Evolutionary conservation across 2,329 filamentous ascomycete genomes (phyloP), one percentile per base, ranked within the genome.

Genomic region (Pseudocercospora musae): DNA sequence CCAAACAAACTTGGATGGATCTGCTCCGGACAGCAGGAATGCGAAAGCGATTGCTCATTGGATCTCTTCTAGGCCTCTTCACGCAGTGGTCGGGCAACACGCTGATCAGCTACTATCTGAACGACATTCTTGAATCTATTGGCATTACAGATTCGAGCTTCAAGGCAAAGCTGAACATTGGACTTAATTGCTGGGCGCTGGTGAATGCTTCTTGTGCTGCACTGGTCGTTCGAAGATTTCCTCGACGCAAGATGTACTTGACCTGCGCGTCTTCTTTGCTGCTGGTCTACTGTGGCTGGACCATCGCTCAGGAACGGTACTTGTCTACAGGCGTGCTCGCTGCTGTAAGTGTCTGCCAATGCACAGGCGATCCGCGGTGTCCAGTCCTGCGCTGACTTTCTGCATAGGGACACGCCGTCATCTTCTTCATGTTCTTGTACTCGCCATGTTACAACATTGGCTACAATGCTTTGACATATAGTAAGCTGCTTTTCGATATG

Each of bases 391-490:
- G 44, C 44, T 48, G 44, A 48, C 44, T 5, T 23, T 23, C 18
- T 20, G 4, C 18, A 2, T 13, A 48, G 44, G 75, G 70, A 80
- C 10, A 59, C 25, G 76, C 76, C 0, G 76, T 80, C 68, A 75
- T 80, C 33, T 80, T 78, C 67, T 71, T 80, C 50, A 80, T 76
- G 70, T 77, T 75, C 58, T 73, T 52, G 46, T 88, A 87, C 72
- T 80, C 80, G 9, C 84, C 85, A 2, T 79, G 77, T 63, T 89
- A 89, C 71, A 87, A 88, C 68, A 79, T 88, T 54, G 86, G 85
- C 18, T 87, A 87, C 72, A 89, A 88, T 70, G 84, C 86, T 11
- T 77, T 89, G 59, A 87, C 85, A 0, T 87, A 87, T 73, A 88
- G 56, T 58, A 23, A 37, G 42, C 49, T 55, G 23, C 27, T n/a